Evolutionary conservation across 306 rosid genomes (phyloP), one percentile per base, ranked within the genome.

Genomic region (Prinsepia uniflora): DNA sequence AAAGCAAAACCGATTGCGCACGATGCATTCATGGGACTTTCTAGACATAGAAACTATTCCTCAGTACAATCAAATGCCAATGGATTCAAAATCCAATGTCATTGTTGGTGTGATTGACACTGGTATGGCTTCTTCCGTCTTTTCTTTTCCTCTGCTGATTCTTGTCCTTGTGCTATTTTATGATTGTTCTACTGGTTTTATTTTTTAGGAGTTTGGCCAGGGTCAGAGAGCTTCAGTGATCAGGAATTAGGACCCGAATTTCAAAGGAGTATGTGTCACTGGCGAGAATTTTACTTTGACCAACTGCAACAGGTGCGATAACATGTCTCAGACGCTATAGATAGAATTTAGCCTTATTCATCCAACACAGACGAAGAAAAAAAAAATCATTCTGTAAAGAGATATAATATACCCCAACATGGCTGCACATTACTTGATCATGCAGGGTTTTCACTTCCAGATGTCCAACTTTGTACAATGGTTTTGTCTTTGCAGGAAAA

Each of bases 21-120:
- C 92, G 43, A 85, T 92, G 67, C 90, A 72, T 78, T 89, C 90
- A 62, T 87, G 92, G 90, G 87, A 84, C 80, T 87, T 89, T 74
- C 84, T 85, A 72, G 86, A 81, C 67, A 36, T 85, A 71, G 81
- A 79, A 69, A 57, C 83, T 10, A 64, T 64, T 65, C 63, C 81
- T 63, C 75, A 68, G 18, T 71, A 47, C 59, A 66, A 48, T 60
- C 76, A 72, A 54, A 55, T 62, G 50, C 71, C 84, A 63, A 4
- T 71, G 72, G 79, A 70, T 62, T 67, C 72, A 5, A 70, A 71
- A 55, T 85, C 87, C 12, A 65, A 87, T 61, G 76, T 80, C 69
- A 87, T 85, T 72, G 87, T 83, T 71, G 92, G 96, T 49, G 96
- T 85, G 45, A 68, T 89, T 58, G 96, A 89, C 80, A 67, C 80